Conservation (phyloP, 306 rosid genomes). For the Trichosanthes truncata region DNA sequence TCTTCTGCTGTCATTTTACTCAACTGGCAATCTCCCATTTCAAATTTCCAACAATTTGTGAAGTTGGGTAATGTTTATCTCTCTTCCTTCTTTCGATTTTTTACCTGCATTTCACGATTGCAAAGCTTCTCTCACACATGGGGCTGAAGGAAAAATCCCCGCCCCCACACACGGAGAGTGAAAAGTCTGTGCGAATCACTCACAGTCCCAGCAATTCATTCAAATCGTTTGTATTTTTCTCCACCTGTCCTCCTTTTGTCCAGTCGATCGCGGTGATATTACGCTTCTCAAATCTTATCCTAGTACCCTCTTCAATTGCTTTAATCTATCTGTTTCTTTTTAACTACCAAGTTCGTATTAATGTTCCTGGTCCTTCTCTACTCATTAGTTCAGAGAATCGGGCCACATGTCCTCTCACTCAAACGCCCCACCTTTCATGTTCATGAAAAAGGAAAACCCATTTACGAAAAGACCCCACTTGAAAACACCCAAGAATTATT, state of each 20-base stretch:
- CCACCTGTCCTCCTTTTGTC: constrained; percentile 1
- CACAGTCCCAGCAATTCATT: background rate
- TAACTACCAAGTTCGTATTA: background rate
- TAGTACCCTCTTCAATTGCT: background rate
- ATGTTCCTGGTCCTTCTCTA: background rate
- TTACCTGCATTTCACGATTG: background rate
- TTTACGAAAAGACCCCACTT: background rate
- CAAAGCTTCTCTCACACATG: background rate
- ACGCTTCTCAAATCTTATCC: background rate
- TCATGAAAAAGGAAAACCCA: background rate
- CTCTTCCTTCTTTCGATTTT: background rate
- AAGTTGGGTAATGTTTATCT: background rate
- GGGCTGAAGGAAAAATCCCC: background rate
- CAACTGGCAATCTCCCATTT: background rate
- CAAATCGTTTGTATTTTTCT: background rate
- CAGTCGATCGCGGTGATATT: background rate
- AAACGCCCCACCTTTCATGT: constrained; percentile 2
- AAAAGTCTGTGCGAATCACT: background rate
- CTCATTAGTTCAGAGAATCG: background rate
- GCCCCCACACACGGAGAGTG: background rate
- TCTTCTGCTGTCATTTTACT: background rate
- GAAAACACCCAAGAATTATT: background rate
- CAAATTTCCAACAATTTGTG: background rate
- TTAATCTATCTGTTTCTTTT: background rate
- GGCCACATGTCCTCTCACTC: background rate